Evolutionary conservation across 805 yeast species (phyloP), one percentile per base, ranked within the genome.

Genomic region (Tetrapisispora namnaoensis): DNA sequence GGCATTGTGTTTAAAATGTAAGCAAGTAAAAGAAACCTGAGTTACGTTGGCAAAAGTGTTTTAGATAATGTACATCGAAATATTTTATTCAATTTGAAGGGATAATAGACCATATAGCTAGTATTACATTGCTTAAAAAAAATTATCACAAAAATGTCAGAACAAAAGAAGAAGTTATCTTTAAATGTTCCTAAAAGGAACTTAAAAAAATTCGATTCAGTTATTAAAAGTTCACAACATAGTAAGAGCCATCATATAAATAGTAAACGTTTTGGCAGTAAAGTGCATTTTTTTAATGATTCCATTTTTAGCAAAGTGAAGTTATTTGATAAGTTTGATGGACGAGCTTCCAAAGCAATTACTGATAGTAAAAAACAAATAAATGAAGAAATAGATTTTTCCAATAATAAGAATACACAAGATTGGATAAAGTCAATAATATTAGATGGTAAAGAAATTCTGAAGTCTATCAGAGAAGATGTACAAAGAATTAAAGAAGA

Each of bases 111-210:
- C 13, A 32, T 32, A 32, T 14, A 32, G 28, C n/a, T 32, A 6
- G n/a, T 6, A 13, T 5, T 14, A 32, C 13, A 11, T 32, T 32
- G 35, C 35, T 7, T 14, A 8, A 28, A 32, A 13, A 32, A 10
- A 38, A 38, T 14, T 27, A 8, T 17, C 16, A n/a, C 21, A 49
- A 37, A 37, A 30, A 37, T 42, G 35, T 1, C 44, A 9, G 20
- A 30, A 17, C 16, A 27, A 5, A 37, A 27, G 4, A 24, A 28
- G 11, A 37, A 37, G 30, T 7, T 55, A 20, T 46, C 49, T 16
- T 36, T 60, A 30, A 48, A 32, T n/a, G 55, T 57, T 2, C 64
- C 63, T 2, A 50, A 49, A 21, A 51, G 64, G 44, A 52, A 55
- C 32, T 34, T 59, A n/a, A 56, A 50, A 46, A 51, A 51, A n/a